These are phyloP conservation scores for Saturnispora quitensis DNA, from an alignment of 805 yeast species.

Conservation along the genomic window DNA sequence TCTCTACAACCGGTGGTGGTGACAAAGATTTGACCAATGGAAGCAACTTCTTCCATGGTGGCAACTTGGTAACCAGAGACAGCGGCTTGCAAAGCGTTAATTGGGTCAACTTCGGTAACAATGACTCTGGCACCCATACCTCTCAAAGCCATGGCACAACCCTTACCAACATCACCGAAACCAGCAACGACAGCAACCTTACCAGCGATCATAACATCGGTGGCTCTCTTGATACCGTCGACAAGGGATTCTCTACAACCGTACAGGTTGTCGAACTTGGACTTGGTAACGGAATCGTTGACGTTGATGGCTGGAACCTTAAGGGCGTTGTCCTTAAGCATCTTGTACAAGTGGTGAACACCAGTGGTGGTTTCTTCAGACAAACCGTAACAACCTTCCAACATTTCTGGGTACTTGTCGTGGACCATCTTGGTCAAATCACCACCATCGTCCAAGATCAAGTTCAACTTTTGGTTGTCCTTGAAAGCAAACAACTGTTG, in stretches of 20 bases:
- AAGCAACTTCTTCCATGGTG: constrained; percentile 89
- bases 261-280: constrained; percentile 98
- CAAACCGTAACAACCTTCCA: constrained; percentile 88
- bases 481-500: constrained; percentile 98
- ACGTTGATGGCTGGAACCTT: constrained; percentile 99
- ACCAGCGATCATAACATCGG: constrained; percentile 99
- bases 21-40: constrained; percentile 92
- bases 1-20: constrained; percentile 99
- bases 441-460: constrained; percentile 99
- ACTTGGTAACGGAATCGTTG: constrained; percentile 97
- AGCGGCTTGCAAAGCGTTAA: constrained; percentile 98
- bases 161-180: constrained; percentile 99
- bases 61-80: constrained; percentile 97
- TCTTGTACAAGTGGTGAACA: constrained; percentile 97
- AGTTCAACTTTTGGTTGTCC: constrained; percentile 89
- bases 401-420: constrained; percentile 96
- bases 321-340: constrained; percentile 78
- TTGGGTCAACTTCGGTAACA: constrained; percentile 96
- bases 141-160: constrained; percentile 98
- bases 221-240: constrained; percentile 99
- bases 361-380: constrained; percentile 99
- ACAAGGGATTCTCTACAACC: constrained; percentile 98
- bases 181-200: constrained; percentile 98
- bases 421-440: constrained; percentile 95
- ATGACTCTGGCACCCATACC: constrained; percentile 99